Base-by-base conservation (phyloP, 352 stramenopile genomes). In the Globisporangium nagaii region DNA sequence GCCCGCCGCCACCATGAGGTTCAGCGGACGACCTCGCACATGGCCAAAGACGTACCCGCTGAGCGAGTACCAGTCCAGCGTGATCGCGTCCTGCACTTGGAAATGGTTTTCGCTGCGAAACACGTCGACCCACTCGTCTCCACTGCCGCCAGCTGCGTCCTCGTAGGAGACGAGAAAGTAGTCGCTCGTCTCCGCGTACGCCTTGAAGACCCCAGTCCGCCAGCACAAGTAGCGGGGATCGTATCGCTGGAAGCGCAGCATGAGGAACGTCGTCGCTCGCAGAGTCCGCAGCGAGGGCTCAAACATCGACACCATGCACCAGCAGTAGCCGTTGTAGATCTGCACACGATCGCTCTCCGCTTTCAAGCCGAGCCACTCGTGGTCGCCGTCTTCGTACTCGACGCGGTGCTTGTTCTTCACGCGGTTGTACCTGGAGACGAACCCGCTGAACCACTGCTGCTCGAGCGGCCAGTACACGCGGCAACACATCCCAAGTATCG, bases 401-500 rank as follows among this genome's bases (percentile, higher is more conserved):
- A 93, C 56, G 4, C 75, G 71, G 50, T 93, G 76, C 39, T 87
- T 88, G 57, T 70, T 62, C 51, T 88, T 88, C 52, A 42, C 70
- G 25, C 65, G 66, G 50, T 89, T 83, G 56, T 79, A 93, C 15
- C 62, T 60, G 1, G 58, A 60, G 41, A 93, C 62, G 13, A 37
- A 55, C 4, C 82, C 82, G 39, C 70, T 67, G 60, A 88, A 90
- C 82, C 83, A 93, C 37, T 79, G 69, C 60, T 88, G 67, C 53
- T 93, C 80, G 22, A 90, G 63, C 10, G 79, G 79, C 83, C 83
- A 93, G 17, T 77, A 71, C 24, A 93, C 74, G 6, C 75, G 74
- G 50, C 82, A 89, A 2, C 53, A 24, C 60, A 87, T 71, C 13
- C 83, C 77, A 12, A 93, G 61, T 40, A 91, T 56, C 28, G 56